Percentiles rank a stretch among this genome's conserved stretches.
phyloP scores from a whole-genome alignment of 768 basidiomycete species.

The Pleurotus sapidus region DNA sequence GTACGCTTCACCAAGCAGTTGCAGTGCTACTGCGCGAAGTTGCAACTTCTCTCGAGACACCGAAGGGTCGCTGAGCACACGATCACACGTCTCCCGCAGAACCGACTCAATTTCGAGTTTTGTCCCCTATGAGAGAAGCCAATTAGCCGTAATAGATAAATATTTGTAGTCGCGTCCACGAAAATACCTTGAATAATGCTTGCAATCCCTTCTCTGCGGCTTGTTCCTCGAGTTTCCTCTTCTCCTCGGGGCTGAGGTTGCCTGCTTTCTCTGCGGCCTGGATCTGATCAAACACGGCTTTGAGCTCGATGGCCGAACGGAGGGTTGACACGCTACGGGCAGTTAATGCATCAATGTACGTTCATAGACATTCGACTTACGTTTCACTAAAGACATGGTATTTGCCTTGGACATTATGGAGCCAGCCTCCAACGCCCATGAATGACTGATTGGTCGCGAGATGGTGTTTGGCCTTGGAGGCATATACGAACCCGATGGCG shows the following conservation, averaged over 20 bases:
- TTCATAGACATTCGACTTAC: conserved; percentile 37
- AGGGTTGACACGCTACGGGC: conserved; percentile 71
- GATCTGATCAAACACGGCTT: conserved; percentile 88
- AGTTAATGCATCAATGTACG: too few species aligned
- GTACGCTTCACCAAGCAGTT: conserved; percentile 83
- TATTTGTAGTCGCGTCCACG: background rate
- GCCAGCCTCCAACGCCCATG: conserved; percentile 90
- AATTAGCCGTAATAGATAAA: background rate
- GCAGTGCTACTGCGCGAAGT: conserved; percentile 77
- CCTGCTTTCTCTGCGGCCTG: conserved; percentile 88
- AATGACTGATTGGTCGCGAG: conserved; percentile 68
- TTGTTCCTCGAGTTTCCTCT: conserved; percentile 81
- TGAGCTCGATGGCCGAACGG: conserved; percentile 84
- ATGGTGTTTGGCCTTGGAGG: conserved; percentile 78
- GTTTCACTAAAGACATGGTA: conserved; percentile 94
- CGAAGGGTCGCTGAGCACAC: conserved; percentile 59
- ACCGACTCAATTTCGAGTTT: conserved; percentile 92
- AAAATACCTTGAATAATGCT: conserved; percentile 79
- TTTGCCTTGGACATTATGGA: conserved; percentile 90
- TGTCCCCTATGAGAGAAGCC: conserved; percentile 53
- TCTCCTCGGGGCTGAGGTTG: conserved; percentile 74
- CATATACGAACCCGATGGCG: conserved; percentile 84
- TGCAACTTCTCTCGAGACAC: conserved; percentile 57
- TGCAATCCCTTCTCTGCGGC: conserved; percentile 92
- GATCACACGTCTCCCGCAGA: conserved; percentile 84